A percentile compares a stretch with the other conserved stretches of the same genome.
phyloP scores from a whole-genome alignment of 2,329 filamentous ascomycete genomes.

The Chaetomium olivaceum region DNA sequence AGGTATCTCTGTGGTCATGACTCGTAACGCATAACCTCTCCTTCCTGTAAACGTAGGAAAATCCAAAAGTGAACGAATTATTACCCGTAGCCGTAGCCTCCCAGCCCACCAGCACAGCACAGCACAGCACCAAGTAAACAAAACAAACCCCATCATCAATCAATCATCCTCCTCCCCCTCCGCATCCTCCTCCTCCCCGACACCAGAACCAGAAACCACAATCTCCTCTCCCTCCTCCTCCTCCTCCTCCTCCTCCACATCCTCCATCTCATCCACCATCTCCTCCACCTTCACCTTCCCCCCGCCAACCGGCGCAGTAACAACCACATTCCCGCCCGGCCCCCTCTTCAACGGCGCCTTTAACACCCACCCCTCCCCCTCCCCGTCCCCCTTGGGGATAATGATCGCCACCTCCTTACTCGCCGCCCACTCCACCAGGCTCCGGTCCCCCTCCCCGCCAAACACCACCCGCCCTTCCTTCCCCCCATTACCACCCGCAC shows the following conservation, averaged over 20 bases:
- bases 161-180: conserved; percentile 19
- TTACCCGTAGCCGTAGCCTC: not conserved
- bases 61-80: not conserved
- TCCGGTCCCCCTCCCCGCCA: conserved; percentile 42
- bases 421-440: conserved; percentile 45
- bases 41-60: not conserved
- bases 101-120: not conserved
- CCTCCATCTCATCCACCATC: no score
- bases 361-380: conserved; percentile 38
- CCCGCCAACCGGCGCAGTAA: conserved; percentile 5
- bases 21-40: conserved; percentile 7
- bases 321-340: conserved; percentile 17
- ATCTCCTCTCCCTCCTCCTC: conserved; percentile 9
- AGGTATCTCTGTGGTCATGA: conserved; percentile 17
- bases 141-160: not conserved
- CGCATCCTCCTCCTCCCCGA: conserved; percentile 5
- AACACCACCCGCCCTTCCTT: conserved; percentile 41
- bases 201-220: not conserved
- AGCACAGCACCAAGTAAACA: not conserved
- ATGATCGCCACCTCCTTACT: conserved; percentile 40
- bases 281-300: not conserved
- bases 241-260: conserved; percentile 2
- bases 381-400: conserved; percentile 33
- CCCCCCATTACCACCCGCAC: conserved; percentile 2
- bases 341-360: conserved; percentile 36